phyloP scores from a whole-genome alignment of 495 filamentous ascomycete species.

The Talaromyces proteolyticus region DNA sequence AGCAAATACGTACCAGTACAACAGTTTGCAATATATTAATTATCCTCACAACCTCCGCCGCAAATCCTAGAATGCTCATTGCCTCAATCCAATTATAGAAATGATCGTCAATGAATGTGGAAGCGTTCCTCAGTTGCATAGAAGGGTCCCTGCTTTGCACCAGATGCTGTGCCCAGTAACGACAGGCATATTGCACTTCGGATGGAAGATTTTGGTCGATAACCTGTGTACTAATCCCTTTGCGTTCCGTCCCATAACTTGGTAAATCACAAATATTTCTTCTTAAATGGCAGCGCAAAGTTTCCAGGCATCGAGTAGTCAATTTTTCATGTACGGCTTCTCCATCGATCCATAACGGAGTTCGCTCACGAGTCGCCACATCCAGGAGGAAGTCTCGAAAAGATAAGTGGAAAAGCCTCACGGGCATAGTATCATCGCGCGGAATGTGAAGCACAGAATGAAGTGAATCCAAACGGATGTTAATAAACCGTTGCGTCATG shows the following conservation, averaged over 20 bases:
- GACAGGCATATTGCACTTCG: slow-evolving; percentile 30
- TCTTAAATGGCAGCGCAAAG: slow-evolving; percentile 21
- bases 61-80: slow-evolving; percentile 27
- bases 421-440: slow-evolving; percentile 7
- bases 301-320: slow-evolving; percentile 14
- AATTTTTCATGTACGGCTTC: slow-evolving; percentile 2
- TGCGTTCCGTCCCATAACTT: slow-evolving; percentile 13
- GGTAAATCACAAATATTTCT: slow-evolving; percentile 33
- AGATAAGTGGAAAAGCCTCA: slow-evolving; percentile 36
- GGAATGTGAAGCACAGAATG: slow-evolving; percentile 5
- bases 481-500: background rate
- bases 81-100: slow-evolving; percentile 44
- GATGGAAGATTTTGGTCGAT: slow-evolving; percentile 18
- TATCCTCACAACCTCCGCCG: slow-evolving; percentile 15
- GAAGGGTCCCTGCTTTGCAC: slow-evolving; percentile 18
- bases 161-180: slow-evolving; percentile 36
- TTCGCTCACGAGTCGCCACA: slow-evolving; percentile 8
- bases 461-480: background rate
- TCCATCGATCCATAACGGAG: slow-evolving; percentile 11
- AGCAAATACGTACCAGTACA: slow-evolving; percentile 2
- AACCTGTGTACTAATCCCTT: slow-evolving; percentile 11
- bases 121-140: slow-evolving; percentile 15
- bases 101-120: slow-evolving; percentile 30
- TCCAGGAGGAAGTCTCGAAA: too few species aligned
- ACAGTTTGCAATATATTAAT: background rate